Evolutionary conservation across 192 early-diverging fungal genomes (phyloP).

Genomic region (Gonapodya sp.): DNA sequence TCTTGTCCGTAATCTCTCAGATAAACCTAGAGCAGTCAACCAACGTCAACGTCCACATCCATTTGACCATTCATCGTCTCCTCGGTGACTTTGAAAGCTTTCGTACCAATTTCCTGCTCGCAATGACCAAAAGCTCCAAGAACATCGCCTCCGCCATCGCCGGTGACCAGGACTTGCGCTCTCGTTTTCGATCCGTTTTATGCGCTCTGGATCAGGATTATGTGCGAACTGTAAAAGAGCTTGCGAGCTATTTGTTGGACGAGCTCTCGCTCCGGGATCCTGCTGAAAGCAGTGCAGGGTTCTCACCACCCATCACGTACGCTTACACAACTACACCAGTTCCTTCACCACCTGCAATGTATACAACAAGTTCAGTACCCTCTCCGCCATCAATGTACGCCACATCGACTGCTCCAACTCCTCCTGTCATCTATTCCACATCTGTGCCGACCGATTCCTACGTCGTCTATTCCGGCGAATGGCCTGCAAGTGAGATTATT

Average conservation of each 20-base stretch:
- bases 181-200: background rate
- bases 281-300: background rate
- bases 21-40: background rate
- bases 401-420: too few species aligned
- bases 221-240: background rate
- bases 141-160: background rate
- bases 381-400: too few species aligned
- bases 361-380: too few species aligned
- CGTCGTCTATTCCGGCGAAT: background rate
- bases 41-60: background rate
- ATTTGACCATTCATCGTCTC: background rate
- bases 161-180: background rate
- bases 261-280: background rate
- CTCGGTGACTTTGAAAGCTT: background rate
- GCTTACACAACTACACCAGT: too few species aligned
- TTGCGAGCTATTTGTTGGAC: background rate
- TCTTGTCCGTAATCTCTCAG: background rate
- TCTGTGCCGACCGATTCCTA: background rate
- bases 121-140: background rate
- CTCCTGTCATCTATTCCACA: too few species aligned
- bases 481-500: background rate
- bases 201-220: background rate
- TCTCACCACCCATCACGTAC: background rate
- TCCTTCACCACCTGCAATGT: too few species aligned
- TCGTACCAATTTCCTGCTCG: background rate